A percentile compares a stretch with the other conserved stretches of the same genome.
Evolutionary conservation across 495 filamentous ascomycete species (phyloP).

Genomic region (Penicillium malachiteum): DNA sequence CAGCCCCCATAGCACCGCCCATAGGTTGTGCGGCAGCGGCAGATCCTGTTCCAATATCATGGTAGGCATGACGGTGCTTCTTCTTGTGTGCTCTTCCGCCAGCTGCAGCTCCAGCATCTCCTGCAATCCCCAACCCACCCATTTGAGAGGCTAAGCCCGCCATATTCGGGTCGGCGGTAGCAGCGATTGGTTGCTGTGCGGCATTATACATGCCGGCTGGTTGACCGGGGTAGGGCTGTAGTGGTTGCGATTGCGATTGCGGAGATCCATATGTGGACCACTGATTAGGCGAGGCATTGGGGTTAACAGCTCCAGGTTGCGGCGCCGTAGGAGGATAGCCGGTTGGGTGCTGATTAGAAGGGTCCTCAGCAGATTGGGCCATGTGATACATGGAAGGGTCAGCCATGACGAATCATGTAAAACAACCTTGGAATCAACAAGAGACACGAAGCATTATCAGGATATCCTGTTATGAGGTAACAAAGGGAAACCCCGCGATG

Average conservation of each 20-base stretch:
- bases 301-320: constrained; percentile 53
- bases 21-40: constrained; percentile 54
- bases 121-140: constrained; percentile 73
- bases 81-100: constrained; percentile 65
- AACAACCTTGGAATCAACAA: constrained; percentile 6
- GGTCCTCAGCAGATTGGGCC: constrained; percentile 60
- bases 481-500: constrained; percentile 16
- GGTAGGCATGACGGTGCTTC: constrained; percentile 92
- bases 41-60: constrained; percentile 69
- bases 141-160: constrained; percentile 80
- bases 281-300: constrained; percentile 36
- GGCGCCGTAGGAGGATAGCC: constrained; percentile 47
- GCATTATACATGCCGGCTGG: constrained; percentile 35
- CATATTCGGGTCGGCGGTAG: constrained; percentile 41
- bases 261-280: constrained; percentile 45
- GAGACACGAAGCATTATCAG: constrained; percentile 8
- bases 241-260: constrained; percentile 12
- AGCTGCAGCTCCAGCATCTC: constrained; percentile 49
- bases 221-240: constrained; percentile 27
- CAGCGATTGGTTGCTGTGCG: constrained; percentile 30
- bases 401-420: constrained; percentile 56
- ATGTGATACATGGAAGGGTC: constrained; percentile 78
- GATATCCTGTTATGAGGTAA: constrained; percentile 17
- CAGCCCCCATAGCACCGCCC: constrained; percentile 61
- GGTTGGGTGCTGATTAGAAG: constrained; percentile 60